Evolutionary conservation across 1,139 yeast species (phyloP).

Genomic region (Hemisphaericaspora xylanilytica): DNA sequence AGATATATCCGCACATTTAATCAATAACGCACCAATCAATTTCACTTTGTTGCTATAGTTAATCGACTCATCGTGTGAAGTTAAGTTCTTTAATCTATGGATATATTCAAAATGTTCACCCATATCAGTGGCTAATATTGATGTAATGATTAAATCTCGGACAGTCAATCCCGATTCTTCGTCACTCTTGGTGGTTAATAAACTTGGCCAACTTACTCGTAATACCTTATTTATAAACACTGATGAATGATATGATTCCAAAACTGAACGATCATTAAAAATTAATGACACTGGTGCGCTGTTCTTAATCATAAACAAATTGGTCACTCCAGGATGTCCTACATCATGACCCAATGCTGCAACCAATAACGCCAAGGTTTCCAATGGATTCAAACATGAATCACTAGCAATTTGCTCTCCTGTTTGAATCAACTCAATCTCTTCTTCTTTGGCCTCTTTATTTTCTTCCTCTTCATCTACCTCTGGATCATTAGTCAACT

Average conservation of each 20-base stretch:
- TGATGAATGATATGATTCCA: conserved; percentile 83
- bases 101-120: conserved; percentile 81
- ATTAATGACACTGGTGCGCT: conserved; percentile 64
- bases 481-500: conserved; percentile 31
- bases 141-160: conserved; percentile 37
- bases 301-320: conserved; percentile 61
- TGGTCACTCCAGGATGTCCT: conserved; percentile 95
- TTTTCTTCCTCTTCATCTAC: conserved; percentile 21
- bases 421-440: conserved; percentile 4
- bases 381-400: conserved; percentile 38
- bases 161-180: conserved; percentile 19
- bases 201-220: conserved; percentile 61
- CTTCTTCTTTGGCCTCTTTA: neutral
- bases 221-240: conserved; percentile 61
- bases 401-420: conserved; percentile 9
- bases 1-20: conserved; percentile 93
- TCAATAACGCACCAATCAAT: conserved; percentile 63
- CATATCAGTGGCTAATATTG: conserved; percentile 91
- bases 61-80: conserved; percentile 14
- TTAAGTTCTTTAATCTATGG: conserved; percentile 37
- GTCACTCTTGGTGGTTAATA: conserved; percentile 25
- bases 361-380: conserved; percentile 59
- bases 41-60: conserved; percentile 31
- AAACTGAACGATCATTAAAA: conserved; percentile 65
- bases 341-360: conserved; percentile 95